Conservation (phyloP, 2,329 filamentous ascomycete genomes). For the Sclerotinia borealis region DNA sequence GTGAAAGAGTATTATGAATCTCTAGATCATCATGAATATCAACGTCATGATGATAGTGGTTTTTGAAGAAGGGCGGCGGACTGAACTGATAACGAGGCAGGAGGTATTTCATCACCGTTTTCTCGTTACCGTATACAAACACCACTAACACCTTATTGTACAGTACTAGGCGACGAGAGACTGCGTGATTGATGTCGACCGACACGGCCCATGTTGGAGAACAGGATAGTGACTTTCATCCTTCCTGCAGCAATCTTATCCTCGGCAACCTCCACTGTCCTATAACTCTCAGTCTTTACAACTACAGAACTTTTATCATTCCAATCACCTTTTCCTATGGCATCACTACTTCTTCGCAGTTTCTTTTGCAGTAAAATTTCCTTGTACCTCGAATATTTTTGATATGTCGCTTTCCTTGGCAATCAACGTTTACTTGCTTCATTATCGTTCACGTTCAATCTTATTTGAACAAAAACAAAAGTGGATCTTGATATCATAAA, state of each 20-base stretch:
- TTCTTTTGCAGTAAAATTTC: not conserved
- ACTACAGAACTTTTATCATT: not conserved
- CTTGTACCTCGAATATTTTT: not conserved
- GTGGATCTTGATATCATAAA: not conserved
- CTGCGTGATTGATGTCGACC: not conserved
- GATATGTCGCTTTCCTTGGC: not conserved
- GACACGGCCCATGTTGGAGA: not conserved
- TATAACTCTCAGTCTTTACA: not conserved
- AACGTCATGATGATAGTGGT: not conserved
- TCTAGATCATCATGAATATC: not conserved
- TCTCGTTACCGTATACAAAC: no score
- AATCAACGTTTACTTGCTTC: not conserved
- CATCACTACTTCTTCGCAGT: not conserved
- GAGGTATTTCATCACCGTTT: not conserved
- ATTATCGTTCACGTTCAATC: not conserved
- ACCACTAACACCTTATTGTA: not conserved
- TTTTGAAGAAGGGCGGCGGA: constrained; percentile 3
- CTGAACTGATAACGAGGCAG: not conserved
- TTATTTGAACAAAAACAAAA: not conserved
- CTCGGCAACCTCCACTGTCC: constrained; percentile 1
- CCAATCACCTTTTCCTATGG: not conserved
- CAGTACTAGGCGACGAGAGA: not conserved
- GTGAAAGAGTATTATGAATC: not conserved
- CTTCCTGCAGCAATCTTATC: not conserved
- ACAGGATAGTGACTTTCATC: not conserved